Conservation (phyloP, 257 asterid species). For the Fraxinus anomala region DNA sequence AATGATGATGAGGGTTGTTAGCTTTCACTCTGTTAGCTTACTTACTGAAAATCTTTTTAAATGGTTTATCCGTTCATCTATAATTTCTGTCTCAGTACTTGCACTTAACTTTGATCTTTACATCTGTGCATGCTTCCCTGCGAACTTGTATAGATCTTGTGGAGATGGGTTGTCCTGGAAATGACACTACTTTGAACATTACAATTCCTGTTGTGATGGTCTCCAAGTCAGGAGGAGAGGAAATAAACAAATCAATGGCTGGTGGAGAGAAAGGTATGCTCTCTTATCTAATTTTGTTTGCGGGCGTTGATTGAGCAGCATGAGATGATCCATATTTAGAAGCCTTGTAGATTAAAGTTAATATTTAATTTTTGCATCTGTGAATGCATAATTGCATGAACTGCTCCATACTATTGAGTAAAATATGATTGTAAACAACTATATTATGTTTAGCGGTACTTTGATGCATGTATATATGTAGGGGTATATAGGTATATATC, state of each 20-base stretch:
- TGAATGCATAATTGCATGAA: neutral
- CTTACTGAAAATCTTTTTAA: conserved; percentile 5
- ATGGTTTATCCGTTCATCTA: neutral
- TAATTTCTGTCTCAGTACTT: neutral
- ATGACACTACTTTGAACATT: conserved; percentile 57
- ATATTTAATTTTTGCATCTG: conserved; percentile 17
- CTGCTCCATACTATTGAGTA: conserved; percentile 2
- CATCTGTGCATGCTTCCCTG: conserved; percentile 23
- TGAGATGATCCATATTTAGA: neutral
- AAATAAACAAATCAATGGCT: conserved; percentile 57
- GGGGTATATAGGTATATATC: neutral
- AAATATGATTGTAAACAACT: neutral
- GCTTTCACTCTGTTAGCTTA: conserved; percentile 31
- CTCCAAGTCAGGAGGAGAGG: conserved; percentile 79
- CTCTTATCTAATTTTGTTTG: conserved; percentile 22
- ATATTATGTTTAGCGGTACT: conserved; percentile 5
- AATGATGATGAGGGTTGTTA: conserved; percentile 74
- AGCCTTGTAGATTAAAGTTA: neutral
- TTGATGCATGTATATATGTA: neutral
- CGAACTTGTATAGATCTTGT: conserved; percentile 58
- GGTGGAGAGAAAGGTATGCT: conserved; percentile 59
- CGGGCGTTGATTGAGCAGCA: conserved; percentile 6
- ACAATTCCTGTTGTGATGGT: conserved; percentile 80
- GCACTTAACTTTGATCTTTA: conserved; percentile 21
- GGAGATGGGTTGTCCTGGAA: conserved; percentile 82